A percentile compares a stretch with the other conserved stretches of the same genome.
Conservation (phyloP, 164 flowering plant species). For the Magnolia sinica region DNA sequence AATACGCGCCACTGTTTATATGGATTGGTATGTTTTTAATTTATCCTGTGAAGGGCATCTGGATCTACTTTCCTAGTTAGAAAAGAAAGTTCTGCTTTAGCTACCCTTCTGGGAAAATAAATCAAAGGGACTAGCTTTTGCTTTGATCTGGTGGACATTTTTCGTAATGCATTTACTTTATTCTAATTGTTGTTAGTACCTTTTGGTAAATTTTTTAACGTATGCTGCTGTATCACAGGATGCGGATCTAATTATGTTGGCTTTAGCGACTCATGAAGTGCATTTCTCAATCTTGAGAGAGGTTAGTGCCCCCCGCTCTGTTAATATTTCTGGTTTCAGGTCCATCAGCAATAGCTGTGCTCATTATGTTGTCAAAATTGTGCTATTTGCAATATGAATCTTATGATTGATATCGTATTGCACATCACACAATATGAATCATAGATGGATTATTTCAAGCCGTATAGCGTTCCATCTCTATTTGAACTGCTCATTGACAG, state of each 20-base stretch:
- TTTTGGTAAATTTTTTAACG: not conserved
- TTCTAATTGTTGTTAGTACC: not conserved
- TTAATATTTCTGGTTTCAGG: no score
- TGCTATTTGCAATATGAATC: no score
- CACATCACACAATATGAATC: no score
- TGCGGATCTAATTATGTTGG: constrained; percentile 97
- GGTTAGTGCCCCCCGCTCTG: constrained; percentile 31
- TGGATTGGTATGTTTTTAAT: constrained; percentile 74
- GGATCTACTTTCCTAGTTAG: not conserved
- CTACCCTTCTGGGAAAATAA: not conserved
- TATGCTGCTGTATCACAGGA: constrained; percentile 45
- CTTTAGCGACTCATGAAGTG: constrained; percentile 93
- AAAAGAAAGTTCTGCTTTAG: not conserved
- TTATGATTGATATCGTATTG: no score
- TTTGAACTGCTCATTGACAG: not conserved
- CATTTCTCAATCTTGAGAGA: constrained; percentile 94
- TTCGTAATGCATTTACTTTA: not conserved
- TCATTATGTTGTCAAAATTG: no score
- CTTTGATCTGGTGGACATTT: not conserved
- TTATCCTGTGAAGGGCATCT: constrained; percentile 3
- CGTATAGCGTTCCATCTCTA: not conserved
- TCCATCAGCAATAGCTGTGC: no score
- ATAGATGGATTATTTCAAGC: not conserved
- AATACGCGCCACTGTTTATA: constrained; percentile 97
- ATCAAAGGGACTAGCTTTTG: not conserved